Evolutionary conservation across 2,329 filamentous ascomycete species (phyloP), one percentile per base, ranked within the genome.

Genomic region (Pseudogymnoascus sp.): DNA sequence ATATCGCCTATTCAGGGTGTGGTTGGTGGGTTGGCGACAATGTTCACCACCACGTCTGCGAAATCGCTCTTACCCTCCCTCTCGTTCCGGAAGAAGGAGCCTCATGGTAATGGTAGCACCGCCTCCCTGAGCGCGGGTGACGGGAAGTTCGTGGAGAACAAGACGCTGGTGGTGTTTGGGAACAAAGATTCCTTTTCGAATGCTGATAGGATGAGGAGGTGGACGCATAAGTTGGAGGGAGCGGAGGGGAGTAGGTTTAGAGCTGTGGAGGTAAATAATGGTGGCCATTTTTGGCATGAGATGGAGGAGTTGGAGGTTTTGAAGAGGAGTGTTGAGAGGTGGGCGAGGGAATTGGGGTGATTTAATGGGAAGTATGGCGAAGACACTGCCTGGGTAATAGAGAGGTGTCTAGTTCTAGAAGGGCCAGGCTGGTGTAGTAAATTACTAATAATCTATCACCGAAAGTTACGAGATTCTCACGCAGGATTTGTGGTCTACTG

Each of bases 161-260:
- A 81, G 0, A 88, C 88, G 0, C 74, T 96, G 36, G 86, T 85
- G 0, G 75, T 96, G 0, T 96, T 87, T 71, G 93, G 93, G 1
- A 85, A 88, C 61, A 79, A 83, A 3, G 93, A 98, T 74, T 77
- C 81, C 0, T 96, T 97, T 68, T 87, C 90, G 1, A 83, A 86
- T 0, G 79, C 79, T 3, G 82, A 80, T 65, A 90, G 85, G 73
- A 78, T 93, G 69, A 81, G 83, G 10, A 76, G 79, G 0, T 96
- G 93, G 93, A 79, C 79, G 8, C 76, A 77, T 43, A 80, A 79
- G 65, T 75, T 93, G 51, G 73, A 75, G 16, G 61, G 43, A 6
- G 57, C 37, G 19, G 60, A 51, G 2, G 68, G 60, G 14, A 66
- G 54, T 6, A 61, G 62, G 8, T 81, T 83, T 65, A 68, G 69